phyloP scores from a whole-genome alignment of 768 basidiomycete genomes.

The Boletus edulis region DNA sequence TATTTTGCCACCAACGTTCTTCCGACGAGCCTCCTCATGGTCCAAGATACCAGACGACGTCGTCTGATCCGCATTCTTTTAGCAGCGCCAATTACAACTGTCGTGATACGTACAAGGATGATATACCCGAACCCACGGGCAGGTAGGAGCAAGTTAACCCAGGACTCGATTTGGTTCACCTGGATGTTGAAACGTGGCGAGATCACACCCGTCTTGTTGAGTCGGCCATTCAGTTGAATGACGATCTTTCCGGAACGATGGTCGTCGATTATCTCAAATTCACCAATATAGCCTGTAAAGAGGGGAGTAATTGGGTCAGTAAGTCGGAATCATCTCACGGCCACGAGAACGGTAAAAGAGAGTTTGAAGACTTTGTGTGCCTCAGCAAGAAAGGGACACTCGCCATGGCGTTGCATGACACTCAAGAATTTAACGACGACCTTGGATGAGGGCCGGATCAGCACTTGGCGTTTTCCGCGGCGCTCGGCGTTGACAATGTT shows the following conservation, averaged over 20 bases:
- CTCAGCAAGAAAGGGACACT: conserved; percentile 29
- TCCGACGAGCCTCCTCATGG: conserved; percentile 98
- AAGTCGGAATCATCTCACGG: neutral
- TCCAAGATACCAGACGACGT: conserved; percentile 98
- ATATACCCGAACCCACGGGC: conserved; percentile 96
- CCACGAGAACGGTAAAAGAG: neutral
- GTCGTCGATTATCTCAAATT: conserved; percentile 98
- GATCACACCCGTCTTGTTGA: conserved; percentile 99
- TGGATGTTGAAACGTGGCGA: conserved; percentile 99
- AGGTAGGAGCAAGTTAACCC: conserved; percentile 96
- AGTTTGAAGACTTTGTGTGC: no score
- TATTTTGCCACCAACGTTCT: conserved; percentile 96
- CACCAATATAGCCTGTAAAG: conserved; percentile 87
- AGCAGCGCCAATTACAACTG: neutral
- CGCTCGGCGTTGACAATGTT: conserved; percentile 99
- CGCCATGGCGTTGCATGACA: conserved; percentile 99
- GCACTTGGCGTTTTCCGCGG: conserved; percentile 98
- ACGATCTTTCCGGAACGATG: conserved; percentile 98
- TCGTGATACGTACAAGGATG: conserved; percentile 67
- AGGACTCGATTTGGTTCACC: conserved; percentile 86
- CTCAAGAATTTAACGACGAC: conserved; percentile 97
- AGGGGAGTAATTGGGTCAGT: neutral
- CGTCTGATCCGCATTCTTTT: conserved; percentile 50
- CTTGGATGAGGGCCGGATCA: conserved; percentile 96
- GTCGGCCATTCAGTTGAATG: conserved; percentile 94